A percentile compares a stretch with the other conserved stretches of the same genome.
These are phyloP conservation scores for Fusarium torulosum DNA, from an alignment of 2,329 filamentous ascomycete genomes.

Conservation along the genomic window DNA sequence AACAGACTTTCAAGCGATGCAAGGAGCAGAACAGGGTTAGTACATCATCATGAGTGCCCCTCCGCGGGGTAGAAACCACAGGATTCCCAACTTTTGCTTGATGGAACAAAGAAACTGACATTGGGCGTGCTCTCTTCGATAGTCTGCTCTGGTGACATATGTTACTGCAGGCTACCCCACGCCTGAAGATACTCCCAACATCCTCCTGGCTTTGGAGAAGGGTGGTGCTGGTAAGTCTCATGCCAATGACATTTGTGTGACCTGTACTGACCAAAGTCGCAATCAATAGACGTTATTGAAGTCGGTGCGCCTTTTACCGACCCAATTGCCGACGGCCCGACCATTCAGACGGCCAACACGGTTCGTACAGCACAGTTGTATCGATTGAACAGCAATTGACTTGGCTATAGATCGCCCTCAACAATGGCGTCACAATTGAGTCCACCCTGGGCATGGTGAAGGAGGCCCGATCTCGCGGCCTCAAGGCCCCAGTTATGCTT, in stretches of 20 bases:
- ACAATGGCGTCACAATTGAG: constrained; percentile 87
- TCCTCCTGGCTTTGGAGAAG: constrained; percentile 89
- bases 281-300: constrained; percentile 81
- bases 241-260: constrained; percentile 6
- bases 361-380: constrained; percentile 57
- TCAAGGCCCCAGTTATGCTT: constrained; percentile 85
- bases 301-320: constrained; percentile 97
- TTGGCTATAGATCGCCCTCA: constrained; percentile 71
- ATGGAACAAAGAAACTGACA: constrained; percentile 37
- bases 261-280: constrained; percentile 22
- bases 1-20: constrained; percentile 70
- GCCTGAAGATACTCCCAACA: constrained; percentile 82
- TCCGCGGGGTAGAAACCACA: constrained; percentile 46
- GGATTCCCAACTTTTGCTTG: constrained; percentile 6
- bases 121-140: constrained; percentile 28
- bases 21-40: constrained; percentile 70
- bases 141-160: constrained; percentile 93
- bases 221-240: constrained; percentile 81
- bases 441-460: constrained; percentile 86
- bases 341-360: constrained; percentile 95
- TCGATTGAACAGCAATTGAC: constrained; percentile 22
- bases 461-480: constrained; percentile 79
- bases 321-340: constrained; percentile 96
- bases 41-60: constrained; percentile 46
- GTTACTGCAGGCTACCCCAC: constrained; percentile 94